Conservation (phyloP, 202 grass and related monocot species). For the Cymbopogon flexuosus region DNA sequence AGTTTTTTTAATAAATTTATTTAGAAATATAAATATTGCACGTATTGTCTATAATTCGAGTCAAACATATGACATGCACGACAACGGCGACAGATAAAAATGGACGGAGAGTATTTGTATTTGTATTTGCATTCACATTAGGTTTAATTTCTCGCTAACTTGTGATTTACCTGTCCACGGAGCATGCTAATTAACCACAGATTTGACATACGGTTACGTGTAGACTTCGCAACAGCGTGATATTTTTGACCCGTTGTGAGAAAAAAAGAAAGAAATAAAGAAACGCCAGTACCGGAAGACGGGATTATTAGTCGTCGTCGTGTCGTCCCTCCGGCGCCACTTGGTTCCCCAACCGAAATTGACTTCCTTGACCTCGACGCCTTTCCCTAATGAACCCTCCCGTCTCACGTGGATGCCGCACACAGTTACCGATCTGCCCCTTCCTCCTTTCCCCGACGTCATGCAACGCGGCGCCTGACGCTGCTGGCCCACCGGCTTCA, state of each 20-base stretch:
- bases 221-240: not conserved
- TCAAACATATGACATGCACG: no score
- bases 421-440: conserved; percentile 28
- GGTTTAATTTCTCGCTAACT: not conserved
- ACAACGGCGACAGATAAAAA: no score
- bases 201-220: not conserved
- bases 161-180: no score
- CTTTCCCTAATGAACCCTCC: not conserved
- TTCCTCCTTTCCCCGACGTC: not conserved
- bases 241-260: conserved; percentile 26
- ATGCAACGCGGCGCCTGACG: conserved; percentile 12
- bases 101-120: no score
- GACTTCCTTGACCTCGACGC: conserved; percentile 30
- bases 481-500: not conserved
- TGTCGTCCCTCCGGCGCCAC: conserved; percentile 32
- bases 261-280: not conserved
- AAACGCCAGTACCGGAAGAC: not conserved
- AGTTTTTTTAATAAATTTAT: no score
- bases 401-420: not conserved
- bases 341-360: conserved; percentile 32
- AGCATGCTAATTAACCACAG: not conserved
- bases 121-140: not conserved
- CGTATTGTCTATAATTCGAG: no score
- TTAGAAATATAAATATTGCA: no score
- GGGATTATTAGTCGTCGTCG: conserved; percentile 10